Conservation (phyloP, 106 monocot genomes). For the Dendrobium officinale region DNA sequence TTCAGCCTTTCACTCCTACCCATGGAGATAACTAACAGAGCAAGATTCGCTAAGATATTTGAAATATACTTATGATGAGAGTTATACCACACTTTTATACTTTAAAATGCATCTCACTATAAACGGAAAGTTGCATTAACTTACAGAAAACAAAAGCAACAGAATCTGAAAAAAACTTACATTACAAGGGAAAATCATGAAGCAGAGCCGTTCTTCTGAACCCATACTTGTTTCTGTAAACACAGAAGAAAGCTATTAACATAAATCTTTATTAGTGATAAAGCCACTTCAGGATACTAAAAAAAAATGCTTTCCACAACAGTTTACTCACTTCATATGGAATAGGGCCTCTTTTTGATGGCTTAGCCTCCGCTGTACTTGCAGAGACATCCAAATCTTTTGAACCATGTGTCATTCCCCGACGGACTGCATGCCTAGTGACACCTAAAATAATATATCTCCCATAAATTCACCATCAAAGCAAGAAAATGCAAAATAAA, state of each 20-base stretch:
- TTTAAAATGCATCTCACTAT: neutral
- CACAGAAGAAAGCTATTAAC: constrained; percentile 7
- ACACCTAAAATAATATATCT: constrained; percentile 29
- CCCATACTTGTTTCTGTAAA: constrained; percentile 61
- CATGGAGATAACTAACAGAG: neutral
- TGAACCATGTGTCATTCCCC: constrained; percentile 31
- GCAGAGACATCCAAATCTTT: constrained; percentile 49
- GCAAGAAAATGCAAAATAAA: neutral
- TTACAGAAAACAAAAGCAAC: neutral
- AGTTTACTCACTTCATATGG: constrained; percentile 55
- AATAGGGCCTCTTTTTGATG: constrained; percentile 37
- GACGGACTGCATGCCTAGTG: constrained; percentile 54
- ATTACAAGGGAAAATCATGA: constrained; percentile 19
- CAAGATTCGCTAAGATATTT: neutral
- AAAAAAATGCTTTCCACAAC: neutral
- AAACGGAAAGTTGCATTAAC: neutral
- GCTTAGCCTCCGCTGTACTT: constrained; percentile 43
- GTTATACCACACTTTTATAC: neutral
- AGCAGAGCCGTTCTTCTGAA: constrained; percentile 49
- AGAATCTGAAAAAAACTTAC: constrained; percentile 11
- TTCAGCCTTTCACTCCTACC: neutral
- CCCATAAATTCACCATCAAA: neutral
- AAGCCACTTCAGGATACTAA: neutral
- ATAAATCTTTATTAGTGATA: neutral
- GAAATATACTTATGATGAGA: neutral